Evolutionary conservation across 2,329 filamentous ascomycete genomes (phyloP).

Genomic region (Colletotrichum sp.): DNA sequence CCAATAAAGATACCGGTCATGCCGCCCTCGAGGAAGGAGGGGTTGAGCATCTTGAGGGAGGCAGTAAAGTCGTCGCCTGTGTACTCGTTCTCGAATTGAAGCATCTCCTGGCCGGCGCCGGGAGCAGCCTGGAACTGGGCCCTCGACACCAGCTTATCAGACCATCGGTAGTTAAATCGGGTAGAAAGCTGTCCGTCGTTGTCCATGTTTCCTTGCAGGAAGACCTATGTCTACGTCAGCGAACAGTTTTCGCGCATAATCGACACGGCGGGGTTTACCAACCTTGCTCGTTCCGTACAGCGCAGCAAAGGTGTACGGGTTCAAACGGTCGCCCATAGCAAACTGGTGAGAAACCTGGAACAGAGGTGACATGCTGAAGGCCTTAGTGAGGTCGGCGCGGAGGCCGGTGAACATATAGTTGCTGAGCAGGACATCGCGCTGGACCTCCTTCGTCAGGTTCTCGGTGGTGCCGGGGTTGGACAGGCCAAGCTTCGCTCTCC

Average conservation of each 20-base stretch:
- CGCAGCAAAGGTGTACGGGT: constrained; percentile 93
- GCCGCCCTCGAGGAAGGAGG: constrained; percentile 90
- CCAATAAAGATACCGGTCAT: constrained; percentile 95
- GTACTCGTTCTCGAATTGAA: constrained; percentile 96
- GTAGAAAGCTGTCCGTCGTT: constrained; percentile 88
- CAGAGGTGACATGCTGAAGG: constrained; percentile 89
- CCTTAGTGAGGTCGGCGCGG: constrained; percentile 94
- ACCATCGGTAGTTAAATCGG: constrained; percentile 94
- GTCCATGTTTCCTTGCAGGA: constrained; percentile 94
- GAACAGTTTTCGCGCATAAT: not conserved
- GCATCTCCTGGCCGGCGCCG: constrained; percentile 80
- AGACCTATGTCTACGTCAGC: constrained; percentile 64
- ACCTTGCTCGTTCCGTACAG: constrained; percentile 95
- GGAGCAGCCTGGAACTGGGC: constrained; percentile 85
- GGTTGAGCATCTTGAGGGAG: constrained; percentile 92
- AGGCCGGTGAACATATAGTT: constrained; percentile 97
- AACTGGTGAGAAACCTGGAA: constrained; percentile 99
- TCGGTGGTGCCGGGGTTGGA: constrained; percentile 94
- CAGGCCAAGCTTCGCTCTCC: constrained; percentile 86
- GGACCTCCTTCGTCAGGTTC: constrained; percentile 86
- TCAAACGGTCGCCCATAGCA: constrained; percentile 89
- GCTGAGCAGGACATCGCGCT: constrained; percentile 94
- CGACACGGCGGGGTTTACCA: constrained; percentile 35
- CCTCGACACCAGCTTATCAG: constrained; percentile 81
- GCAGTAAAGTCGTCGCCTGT: constrained; percentile 91